phyloP scores from a whole-genome alignment of 1,139 yeast genomes.

The Yamadazyma conglobata region DNA sequence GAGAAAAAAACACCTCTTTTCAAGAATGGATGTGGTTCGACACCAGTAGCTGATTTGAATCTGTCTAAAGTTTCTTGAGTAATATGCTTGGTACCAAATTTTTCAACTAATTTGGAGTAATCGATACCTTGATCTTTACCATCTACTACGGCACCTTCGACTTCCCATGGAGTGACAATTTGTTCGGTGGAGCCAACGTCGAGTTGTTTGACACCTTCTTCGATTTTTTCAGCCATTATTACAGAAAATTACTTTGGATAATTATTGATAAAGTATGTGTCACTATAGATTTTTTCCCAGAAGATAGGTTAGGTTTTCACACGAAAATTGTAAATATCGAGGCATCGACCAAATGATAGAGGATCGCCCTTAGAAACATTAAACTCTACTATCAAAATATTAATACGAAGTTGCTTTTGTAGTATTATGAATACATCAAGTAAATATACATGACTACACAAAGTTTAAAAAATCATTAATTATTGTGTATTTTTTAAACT shows the following conservation, averaged over 20 bases:
- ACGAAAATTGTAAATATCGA: too few species aligned
- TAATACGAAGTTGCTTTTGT: conserved; percentile 9
- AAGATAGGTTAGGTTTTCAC: too few species aligned
- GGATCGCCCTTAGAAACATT: too few species aligned
- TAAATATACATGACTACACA: conserved; percentile 17
- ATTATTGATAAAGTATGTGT: too few species aligned
- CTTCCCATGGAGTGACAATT: conserved; percentile 96
- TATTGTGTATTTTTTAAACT: conserved; percentile 28
- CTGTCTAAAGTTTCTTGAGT: conserved; percentile 68
- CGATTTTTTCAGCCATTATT: conserved; percentile 16
- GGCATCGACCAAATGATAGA: too few species aligned
- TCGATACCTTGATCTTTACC: conserved; percentile 88
- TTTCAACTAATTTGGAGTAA: conserved; percentile 78
- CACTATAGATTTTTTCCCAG: too few species aligned
- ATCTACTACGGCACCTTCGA: conserved; percentile 95
- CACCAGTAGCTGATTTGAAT: conserved; percentile 81
- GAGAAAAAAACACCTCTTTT: conserved; percentile 92
- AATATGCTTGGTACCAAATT: conserved; percentile 83
- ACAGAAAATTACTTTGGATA: too few species aligned
- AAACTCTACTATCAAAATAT: too few species aligned
- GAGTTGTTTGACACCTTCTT: conserved; percentile 25
- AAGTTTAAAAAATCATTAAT: conserved; percentile 15
- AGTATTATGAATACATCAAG: conserved; percentile 17
- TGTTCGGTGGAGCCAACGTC: conserved; percentile 48
- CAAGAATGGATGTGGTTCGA: conserved; percentile 86